phyloP scores from a whole-genome alignment of 352 stramenopile species.

The Elongisporangium undulatum region DNA sequence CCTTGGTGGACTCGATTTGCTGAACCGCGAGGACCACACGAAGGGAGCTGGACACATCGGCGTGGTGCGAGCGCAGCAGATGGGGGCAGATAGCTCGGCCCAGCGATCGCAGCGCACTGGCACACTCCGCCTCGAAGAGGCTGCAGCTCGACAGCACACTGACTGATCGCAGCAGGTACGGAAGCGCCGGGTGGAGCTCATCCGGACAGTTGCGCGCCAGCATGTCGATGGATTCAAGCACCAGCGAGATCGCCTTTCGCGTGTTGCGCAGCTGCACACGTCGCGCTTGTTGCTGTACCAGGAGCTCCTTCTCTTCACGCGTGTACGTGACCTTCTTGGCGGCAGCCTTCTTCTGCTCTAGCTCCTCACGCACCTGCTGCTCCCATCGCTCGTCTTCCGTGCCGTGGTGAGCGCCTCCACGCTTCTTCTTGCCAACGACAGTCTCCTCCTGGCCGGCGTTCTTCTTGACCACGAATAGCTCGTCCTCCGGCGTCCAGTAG shows the following conservation, averaged over 20 bases:
- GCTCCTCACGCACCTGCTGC: conserved; percentile 76
- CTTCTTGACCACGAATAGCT: conserved; percentile 71
- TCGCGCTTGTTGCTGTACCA: conserved; percentile 57
- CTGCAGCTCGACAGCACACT: conserved; percentile 48
- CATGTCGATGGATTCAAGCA: conserved; percentile 65
- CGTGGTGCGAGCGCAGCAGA: conserved; percentile 58
- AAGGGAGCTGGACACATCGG: conserved; percentile 56
- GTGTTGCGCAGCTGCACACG: conserved; percentile 45
- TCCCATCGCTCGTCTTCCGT: conserved; percentile 87
- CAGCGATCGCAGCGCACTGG: conserved; percentile 33
- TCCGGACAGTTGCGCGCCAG: conserved; percentile 47
- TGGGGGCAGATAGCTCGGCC: conserved; percentile 57
- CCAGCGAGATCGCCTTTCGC: conserved; percentile 28
- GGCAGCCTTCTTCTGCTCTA: conserved; percentile 63
- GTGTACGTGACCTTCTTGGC: conserved; percentile 40
- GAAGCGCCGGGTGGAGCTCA: conserved; percentile 70
- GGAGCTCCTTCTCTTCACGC: conserved; percentile 44
- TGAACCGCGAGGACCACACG: conserved; percentile 47
- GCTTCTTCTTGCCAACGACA: conserved; percentile 17
- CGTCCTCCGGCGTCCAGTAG: conserved; percentile 59
- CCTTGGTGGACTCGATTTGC: conserved; percentile 30
- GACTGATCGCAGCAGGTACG: conserved; percentile 52
- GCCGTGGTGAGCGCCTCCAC: conserved; percentile 31
- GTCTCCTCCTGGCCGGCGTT: conserved; percentile 23
- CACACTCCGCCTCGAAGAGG: conserved; percentile 45